Conservation (phyloP, 805 yeast species). For the Saccharomycopsis olivae region DNA sequence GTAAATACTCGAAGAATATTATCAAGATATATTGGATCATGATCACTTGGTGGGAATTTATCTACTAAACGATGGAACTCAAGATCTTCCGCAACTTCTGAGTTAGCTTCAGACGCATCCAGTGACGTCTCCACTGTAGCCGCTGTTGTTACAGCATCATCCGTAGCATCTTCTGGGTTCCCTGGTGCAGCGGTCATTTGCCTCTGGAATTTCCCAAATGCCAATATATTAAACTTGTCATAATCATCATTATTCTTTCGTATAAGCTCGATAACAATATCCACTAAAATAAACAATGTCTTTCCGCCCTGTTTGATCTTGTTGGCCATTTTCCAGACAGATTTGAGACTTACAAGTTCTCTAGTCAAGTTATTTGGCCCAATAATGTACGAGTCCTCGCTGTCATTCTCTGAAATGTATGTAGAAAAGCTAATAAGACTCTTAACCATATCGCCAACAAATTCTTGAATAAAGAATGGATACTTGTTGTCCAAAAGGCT, state of each 20-base stretch:
- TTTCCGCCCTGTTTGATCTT: slow-evolving; percentile 79
- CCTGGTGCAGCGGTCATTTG: background rate
- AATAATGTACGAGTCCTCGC: slow-evolving; percentile 80
- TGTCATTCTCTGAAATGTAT: slow-evolving; percentile 64
- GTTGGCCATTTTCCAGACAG: slow-evolving; percentile 55
- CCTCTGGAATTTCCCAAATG: slow-evolving; percentile 9
- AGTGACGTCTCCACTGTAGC: background rate
- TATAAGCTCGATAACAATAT: slow-evolving; percentile 86
- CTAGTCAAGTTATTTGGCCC: slow-evolving; percentile 95
- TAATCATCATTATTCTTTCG: slow-evolving; percentile 94
- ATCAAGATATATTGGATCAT: slow-evolving; percentile 91
- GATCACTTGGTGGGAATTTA: slow-evolving; percentile 85
- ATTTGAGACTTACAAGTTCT: slow-evolving; percentile 69
- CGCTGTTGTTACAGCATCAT: background rate
- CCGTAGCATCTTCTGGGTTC: background rate
- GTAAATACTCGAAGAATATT: slow-evolving; percentile 72
- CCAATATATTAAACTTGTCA: slow-evolving; percentile 51
- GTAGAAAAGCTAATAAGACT: slow-evolving; percentile 83
- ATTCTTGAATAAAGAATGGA: slow-evolving; percentile 69
- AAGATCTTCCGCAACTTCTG: background rate
- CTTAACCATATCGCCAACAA: slow-evolving; percentile 90
- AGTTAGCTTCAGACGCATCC: background rate
- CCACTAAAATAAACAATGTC: slow-evolving; percentile 88
- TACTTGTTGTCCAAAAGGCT: slow-evolving; percentile 59
- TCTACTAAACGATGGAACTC: slow-evolving; percentile 34